Evolutionary conservation across 192 early-diverging fungal species (phyloP).

Genomic region (Linnemannia hyalina): DNA sequence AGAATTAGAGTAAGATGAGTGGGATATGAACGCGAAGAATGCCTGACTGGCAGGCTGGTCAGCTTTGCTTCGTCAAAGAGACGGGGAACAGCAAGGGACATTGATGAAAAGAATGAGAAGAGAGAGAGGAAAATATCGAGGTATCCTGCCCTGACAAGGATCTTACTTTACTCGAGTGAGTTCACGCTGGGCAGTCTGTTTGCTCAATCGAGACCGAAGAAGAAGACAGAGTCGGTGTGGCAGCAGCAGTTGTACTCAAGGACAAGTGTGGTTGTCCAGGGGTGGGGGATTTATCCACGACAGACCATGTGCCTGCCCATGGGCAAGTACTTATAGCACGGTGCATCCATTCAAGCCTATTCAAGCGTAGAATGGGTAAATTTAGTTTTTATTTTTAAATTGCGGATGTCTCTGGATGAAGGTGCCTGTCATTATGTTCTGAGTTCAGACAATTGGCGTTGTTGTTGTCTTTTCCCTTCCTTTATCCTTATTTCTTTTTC

Average conservation of each 20-base stretch:
- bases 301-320: neutral
- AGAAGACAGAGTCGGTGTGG: too few relatives aligned
- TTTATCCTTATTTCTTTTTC: neutral
- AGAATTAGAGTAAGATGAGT: neutral
- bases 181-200: too few relatives aligned
- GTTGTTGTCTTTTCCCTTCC: neutral
- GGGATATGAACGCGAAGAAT: neutral
- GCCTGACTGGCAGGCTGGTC: too few relatives aligned
- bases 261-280: too few relatives aligned
- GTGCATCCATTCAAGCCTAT: neutral
- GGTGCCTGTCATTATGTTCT: neutral
- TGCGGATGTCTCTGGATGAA: neutral
- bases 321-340: neutral
- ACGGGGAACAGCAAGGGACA: too few relatives aligned
- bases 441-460: conserved; percentile 2
- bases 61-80: too few relatives aligned
- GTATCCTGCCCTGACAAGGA: too few relatives aligned
- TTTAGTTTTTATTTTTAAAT: conserved; percentile 7
- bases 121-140: too few relatives aligned
- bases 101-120: too few relatives aligned
- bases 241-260: too few relatives aligned
- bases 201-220: too few relatives aligned
- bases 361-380: neutral
- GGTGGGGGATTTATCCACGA: neutral
- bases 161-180: too few relatives aligned